Percentiles rank a stretch among this genome's conserved stretches.
These are phyloP conservation scores for Penicillium occitanis DNA, from an alignment of 2,329 filamentous ascomycete species.

Conservation along the genomic window DNA sequence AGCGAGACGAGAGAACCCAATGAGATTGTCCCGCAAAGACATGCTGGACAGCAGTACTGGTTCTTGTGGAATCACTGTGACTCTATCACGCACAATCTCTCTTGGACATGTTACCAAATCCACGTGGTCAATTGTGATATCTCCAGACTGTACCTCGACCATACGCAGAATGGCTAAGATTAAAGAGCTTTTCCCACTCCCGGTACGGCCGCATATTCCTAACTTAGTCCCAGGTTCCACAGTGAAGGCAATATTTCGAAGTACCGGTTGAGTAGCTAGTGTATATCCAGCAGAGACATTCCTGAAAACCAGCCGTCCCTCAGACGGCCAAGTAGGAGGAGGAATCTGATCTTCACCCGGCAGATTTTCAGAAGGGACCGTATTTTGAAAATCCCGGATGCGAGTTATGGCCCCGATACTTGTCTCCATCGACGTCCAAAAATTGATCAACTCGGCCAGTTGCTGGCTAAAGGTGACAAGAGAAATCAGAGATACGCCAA, in stretches of 20 bases:
- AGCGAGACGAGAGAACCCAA: slow-evolving; percentile 34
- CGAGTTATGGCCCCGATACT: slow-evolving; percentile 57
- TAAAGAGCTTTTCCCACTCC: slow-evolving; percentile 44
- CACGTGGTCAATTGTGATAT: slow-evolving; percentile 42
- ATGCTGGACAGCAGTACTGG: slow-evolving; percentile 39
- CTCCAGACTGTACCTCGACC: slow-evolving; percentile 41
- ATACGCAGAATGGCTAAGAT: slow-evolving; percentile 44
- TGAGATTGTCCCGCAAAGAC: slow-evolving; percentile 36
- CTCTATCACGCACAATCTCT: slow-evolving; percentile 39
- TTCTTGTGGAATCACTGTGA: slow-evolving; percentile 48
- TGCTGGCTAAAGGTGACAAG: slow-evolving; percentile 55
- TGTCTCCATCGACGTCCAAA: slow-evolving; percentile 60
- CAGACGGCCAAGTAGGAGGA: background rate
- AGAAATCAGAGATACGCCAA: slow-evolving; percentile 56
- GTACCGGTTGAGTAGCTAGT: background rate
- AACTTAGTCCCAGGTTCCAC: slow-evolving; percentile 44
- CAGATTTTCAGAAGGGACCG: slow-evolving; percentile 44
- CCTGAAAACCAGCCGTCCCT: background rate
- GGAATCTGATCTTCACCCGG: background rate
- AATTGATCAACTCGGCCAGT: slow-evolving; percentile 51
- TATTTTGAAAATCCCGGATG: slow-evolving; percentile 51
- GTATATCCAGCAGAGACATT: slow-evolving; percentile 10
- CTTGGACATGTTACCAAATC: slow-evolving; percentile 26
- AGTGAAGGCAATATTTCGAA: slow-evolving; percentile 35
- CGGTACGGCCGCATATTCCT: slow-evolving; percentile 37